Conservation (phyloP, 1,284 basidiomycete genomes). For the Cutaneotrichosporon dermatis region DNA sequence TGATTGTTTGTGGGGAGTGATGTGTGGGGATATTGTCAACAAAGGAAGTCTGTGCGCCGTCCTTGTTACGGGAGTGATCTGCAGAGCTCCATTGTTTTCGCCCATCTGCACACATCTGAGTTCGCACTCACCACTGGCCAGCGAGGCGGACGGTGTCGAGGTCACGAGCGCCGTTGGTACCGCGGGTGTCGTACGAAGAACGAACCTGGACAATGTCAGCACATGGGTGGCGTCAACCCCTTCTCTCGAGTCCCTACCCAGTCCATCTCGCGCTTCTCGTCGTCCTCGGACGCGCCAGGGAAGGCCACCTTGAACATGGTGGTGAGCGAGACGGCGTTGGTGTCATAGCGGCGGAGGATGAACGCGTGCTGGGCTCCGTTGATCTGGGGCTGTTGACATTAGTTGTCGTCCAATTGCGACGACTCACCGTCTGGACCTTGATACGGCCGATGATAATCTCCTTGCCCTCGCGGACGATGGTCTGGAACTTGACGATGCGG, state of each 20-base stretch:
- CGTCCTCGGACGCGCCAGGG: constrained; percentile 71
- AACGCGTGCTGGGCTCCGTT: constrained; percentile 63
- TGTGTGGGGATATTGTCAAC: background rate
- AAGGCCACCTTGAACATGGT: constrained; percentile 98
- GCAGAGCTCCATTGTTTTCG: background rate
- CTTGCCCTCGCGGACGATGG: constrained; percentile 70
- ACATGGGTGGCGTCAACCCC: background rate
- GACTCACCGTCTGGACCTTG: constrained; percentile 82
- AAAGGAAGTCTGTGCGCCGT: background rate
- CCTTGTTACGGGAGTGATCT: too few relatives aligned
- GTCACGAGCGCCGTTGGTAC: constrained; percentile 72
- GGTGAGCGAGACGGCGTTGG: constrained; percentile 87
- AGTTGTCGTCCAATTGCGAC: too few relatives aligned
- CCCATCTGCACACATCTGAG: background rate
- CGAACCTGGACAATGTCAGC: constrained; percentile 9
- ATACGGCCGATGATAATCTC: constrained; percentile 86
- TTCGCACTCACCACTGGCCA: constrained; percentile 60
- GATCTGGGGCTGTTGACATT: background rate
- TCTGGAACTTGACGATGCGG: constrained; percentile 69
- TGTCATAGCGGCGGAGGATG: constrained; percentile 91
- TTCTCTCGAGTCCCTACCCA: constrained; percentile 55
- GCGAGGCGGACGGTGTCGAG: constrained; percentile 66
- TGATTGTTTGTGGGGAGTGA: background rate
- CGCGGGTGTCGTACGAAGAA: constrained; percentile 67
- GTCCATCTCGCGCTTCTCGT: constrained; percentile 75